Conservation (phyloP, 2,329 filamentous ascomycete genomes). For the Phyllosticta citriasiana region DNA sequence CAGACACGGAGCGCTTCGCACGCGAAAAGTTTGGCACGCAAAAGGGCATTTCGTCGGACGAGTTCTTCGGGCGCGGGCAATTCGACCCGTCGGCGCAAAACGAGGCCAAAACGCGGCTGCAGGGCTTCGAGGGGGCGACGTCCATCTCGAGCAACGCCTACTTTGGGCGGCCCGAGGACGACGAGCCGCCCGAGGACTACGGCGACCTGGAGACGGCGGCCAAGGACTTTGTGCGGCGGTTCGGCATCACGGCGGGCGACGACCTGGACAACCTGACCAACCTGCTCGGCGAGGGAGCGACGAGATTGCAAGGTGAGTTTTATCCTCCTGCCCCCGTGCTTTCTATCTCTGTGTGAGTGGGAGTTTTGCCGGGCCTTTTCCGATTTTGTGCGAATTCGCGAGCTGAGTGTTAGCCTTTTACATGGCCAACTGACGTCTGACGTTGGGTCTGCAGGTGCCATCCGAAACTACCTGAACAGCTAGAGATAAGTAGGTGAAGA, state of each 20-base stretch:
- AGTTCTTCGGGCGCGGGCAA: conserved; percentile 88
- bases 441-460: conserved; percentile 16
- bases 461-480: conserved; percentile 31
- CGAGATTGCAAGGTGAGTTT: conserved; percentile 56
- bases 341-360: neutral
- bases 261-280: conserved; percentile 85
- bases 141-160: conserved; percentile 95
- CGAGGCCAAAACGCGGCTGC: conserved; percentile 78
- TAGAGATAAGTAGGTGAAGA: conserved; percentile 6
- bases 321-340: conserved; percentile 20
- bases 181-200: conserved; percentile 61
- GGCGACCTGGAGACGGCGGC: conserved; percentile 87
- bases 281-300: conserved; percentile 76
- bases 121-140: conserved; percentile 85
- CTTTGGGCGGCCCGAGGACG: conserved; percentile 87
- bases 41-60: conserved; percentile 95
- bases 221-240: conserved; percentile 91
- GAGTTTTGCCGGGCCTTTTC: neutral
- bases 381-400: neutral
- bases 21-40: conserved; percentile 82
- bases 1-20: conserved; percentile 61
- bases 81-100: conserved; percentile 72
- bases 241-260: conserved; percentile 90
- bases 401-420: neutral
- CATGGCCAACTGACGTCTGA: neutral